phyloP scores from a whole-genome alignment of 805 yeast species.

The Kazachstania psychrophila region DNA sequence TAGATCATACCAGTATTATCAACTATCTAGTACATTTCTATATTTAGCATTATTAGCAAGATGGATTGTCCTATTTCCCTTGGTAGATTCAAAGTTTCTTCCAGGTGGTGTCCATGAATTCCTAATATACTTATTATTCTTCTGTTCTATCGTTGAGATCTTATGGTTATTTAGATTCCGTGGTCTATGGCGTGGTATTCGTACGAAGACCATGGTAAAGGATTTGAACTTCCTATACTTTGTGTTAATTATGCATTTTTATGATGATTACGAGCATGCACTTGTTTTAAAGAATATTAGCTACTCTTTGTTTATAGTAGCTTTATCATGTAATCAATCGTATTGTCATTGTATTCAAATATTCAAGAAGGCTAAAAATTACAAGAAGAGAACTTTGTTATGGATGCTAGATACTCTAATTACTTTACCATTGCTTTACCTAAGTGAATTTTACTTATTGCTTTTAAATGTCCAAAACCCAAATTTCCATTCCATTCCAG shows the following conservation, averaged over 20 bases:
- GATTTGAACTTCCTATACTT: constrained; percentile 24
- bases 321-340: constrained; percentile 19
- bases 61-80: constrained; percentile 44
- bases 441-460: constrained; percentile 26
- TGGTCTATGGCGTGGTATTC: constrained; percentile 12
- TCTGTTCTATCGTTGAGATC: constrained; percentile 15
- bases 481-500: constrained; percentile 19
- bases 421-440: constrained; percentile 19
- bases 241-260: constrained; percentile 21
- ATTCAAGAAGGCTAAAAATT: constrained; percentile 12
- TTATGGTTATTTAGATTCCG: constrained; percentile 21
- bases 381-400: constrained; percentile 7
- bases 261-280: constrained; percentile 29
- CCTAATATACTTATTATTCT: constrained; percentile 29
- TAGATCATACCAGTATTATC: constrained; percentile 24
- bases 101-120: constrained; percentile 70
- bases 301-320: constrained; percentile 25
- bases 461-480: constrained; percentile 21
- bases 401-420: constrained; percentile 17
- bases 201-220: constrained; percentile 17
- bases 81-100: constrained; percentile 55
- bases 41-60: constrained; percentile 32
- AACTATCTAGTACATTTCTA: constrained; percentile 19
- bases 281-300: constrained; percentile 23
- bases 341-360: constrained; percentile 24